Evolutionary conservation across 2,329 filamentous ascomycete species (phyloP), one percentile per base, ranked within the genome.

Genomic region (Neonectria ditissima): DNA sequence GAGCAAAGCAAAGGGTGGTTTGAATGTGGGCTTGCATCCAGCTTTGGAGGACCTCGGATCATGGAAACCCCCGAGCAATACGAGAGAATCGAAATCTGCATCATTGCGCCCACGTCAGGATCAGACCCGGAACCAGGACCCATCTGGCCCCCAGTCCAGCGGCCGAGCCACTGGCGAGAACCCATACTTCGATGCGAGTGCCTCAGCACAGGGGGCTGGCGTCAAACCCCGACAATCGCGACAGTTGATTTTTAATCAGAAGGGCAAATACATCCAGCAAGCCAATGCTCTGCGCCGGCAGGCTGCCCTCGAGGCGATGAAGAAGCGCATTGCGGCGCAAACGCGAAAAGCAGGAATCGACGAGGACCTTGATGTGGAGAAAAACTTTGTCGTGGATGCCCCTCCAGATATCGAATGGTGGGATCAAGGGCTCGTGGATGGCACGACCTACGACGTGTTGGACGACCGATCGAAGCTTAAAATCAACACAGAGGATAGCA

Each of bases 341-440:
- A 92, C 94, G 11, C 88, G 94, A 63, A 95, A 94, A 77, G 93
- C 92, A n/a, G 94, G 94, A 50, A 92, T 98, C 66, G 95, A 98
- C 73, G 95, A 98, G 76, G 95, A 95, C 69, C 80, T 93, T 30
- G 91, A 97, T 65, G 89, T 92, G 52, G 95, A 99, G 78, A 97
- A 95, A 78, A 92, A 93, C 32, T 98, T 95, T 76, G 80, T 96
- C 4, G 88, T 97, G 6, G 91, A 95, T 66, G 85, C 86, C 32
- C 96, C 96, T 10, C 96, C 96, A 4, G 91, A 91, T 8, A 86
- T 98, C 44, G 96, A 99, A 78, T 99, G 96, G 96, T 98, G 95
- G 93, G 96, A 99, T 73, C 94, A 98, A 80, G 93, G 90, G 2
- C 82, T 98, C 18, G 85, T 97, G 16, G 86, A 91, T 55, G 92